Evolutionary conservation across 345 rosid genomes (phyloP).

Genomic region (Bruguiera gymnorhiza): DNA sequence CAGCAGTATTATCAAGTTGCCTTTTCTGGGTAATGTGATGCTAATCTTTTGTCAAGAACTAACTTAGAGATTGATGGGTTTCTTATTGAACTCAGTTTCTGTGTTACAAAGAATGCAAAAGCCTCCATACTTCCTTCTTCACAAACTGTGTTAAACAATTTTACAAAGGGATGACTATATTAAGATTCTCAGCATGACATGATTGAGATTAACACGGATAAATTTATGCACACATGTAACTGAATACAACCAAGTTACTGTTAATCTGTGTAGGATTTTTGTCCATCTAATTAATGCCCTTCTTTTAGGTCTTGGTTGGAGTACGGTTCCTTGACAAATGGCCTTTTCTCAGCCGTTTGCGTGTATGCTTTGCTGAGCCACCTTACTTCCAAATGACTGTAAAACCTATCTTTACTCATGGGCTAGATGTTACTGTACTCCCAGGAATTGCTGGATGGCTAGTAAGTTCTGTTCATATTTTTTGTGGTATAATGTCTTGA

Average conservation of each 20-base stretch:
- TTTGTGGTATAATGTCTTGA: too few species aligned
- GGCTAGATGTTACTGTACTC: slow-evolving; percentile 79
- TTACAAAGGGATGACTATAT: not conserved
- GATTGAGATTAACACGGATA: too few species aligned
- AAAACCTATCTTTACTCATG: slow-evolving; percentile 69
- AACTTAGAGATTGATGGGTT: too few species aligned
- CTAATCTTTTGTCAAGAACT: too few species aligned
- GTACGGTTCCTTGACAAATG: slow-evolving; percentile 77
- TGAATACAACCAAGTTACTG: not conserved
- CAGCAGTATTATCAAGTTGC: not conserved
- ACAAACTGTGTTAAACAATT: not conserved
- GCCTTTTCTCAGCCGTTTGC: slow-evolving; percentile 88
- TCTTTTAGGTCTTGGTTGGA: slow-evolving; percentile 70
- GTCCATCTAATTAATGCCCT: not conserved
- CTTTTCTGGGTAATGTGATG: not conserved
- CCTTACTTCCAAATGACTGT: slow-evolving; percentile 94
- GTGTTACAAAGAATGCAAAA: not conserved
- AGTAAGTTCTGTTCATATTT: slow-evolving; percentile 43
- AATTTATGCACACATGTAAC: too few species aligned
- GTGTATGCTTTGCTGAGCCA: slow-evolving; percentile 92
- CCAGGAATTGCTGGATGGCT: slow-evolving; percentile 99
- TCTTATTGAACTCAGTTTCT: too few species aligned
- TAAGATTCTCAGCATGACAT: not conserved
- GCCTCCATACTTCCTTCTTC: not conserved
- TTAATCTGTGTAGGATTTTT: slow-evolving; percentile 1